Evolutionary conservation across 768 basidiomycete species (phyloP), one percentile per base, ranked within the genome.

Genomic region (Boletus tylopilopsis): DNA sequence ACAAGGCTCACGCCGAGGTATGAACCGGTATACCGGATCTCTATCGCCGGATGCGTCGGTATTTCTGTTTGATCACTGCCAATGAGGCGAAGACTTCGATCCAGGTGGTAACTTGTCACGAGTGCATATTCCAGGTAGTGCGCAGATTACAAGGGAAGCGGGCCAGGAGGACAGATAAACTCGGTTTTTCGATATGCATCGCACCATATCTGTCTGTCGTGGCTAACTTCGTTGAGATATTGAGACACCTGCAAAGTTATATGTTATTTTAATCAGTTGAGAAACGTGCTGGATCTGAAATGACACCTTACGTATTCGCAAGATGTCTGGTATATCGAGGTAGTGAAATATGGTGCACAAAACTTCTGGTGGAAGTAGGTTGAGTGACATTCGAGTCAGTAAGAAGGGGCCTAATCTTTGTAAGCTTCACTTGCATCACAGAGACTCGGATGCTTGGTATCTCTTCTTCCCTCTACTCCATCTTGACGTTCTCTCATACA

Each of bases 121-220:
- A 64, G 49, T 1, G 25, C 36, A 1, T 39, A 29, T 50, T 63
- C 61, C 10, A 63, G 39, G 23, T 56, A 56, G 23, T 15, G 29
- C 6, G 50, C 45, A 5, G 51, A 47, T 19, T 62, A 59, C 1
- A 41, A 53, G 29, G 21, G 45, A 13, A 53, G 51, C 12, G 59
- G 62, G 0, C 61, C 61, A 2, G 61, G 56, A 22, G 51, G 59
- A 19, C 42, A 42, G 43, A 61, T 21, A 12, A 61, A 49, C 5
- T 41, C n/a, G 35, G 49, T 42, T 0, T 21, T 43, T 33, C 58
- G 49, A 50, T 61, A 61, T n/a, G 43, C 45, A 5, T 50, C 21
- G 12, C 49, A 49, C 62, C 61, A 63, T 15, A 64, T 15, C 4
- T 42, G 37, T 44, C 47, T 58, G 23, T 6, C 21, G 23, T 38